Evolutionary conservation across 139 green algal genomes (phyloP), one percentile per base, ranked within the genome.

Genomic region (Chlamydomonas incerta): DNA sequence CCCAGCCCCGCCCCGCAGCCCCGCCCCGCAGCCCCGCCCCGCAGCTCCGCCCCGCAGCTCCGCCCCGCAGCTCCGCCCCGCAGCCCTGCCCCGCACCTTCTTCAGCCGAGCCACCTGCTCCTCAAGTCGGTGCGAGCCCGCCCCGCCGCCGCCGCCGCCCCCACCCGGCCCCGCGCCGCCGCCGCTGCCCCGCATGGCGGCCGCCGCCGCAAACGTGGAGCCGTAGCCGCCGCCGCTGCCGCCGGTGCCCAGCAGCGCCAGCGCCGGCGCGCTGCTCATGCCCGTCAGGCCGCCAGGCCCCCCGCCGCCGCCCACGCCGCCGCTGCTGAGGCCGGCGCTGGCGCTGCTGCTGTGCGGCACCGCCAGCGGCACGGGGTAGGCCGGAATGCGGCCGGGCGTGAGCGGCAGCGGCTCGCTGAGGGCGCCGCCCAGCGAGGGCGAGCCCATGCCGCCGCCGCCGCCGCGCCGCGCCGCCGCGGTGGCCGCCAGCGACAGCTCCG

Each of bases 41-140:
- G n/a, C n/a, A n/a, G n/a, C 52, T 58, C 52, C 52, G 13, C 13
- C 52, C 52, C 15, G 15, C 57, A 24, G 57, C 57, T 24, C 24
- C 17, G 17, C 57, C 3, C 11, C 14, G 17, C 57, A 28, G 17
- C 57, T 3, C 21, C 60, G 23, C 60, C 60, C 21, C 60, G 24
- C 52, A 58, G 52, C 21, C 24, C 60, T 31, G 29, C 29, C 28
- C 17, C 83, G 2, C 34, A 73, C 74, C 82, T 72, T 58, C 60
- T 82, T 74, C 47, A 83, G 52, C 63, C 67, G 50, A 17, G 65
- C 73, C 47, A 77, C 65, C 65, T 88, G 73, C 58, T 77, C 73
- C 74, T 83, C 72, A 11, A 84, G 63, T 14, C 31, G 26, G 55
- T 74, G 33, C 13, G 72, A 35, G 10, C 5, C 0, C 34, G 0